These are phyloP conservation scores for Solanum bulbocastanum DNA, from an alignment of 257 asterid genomes.

Conservation along the genomic window DNA sequence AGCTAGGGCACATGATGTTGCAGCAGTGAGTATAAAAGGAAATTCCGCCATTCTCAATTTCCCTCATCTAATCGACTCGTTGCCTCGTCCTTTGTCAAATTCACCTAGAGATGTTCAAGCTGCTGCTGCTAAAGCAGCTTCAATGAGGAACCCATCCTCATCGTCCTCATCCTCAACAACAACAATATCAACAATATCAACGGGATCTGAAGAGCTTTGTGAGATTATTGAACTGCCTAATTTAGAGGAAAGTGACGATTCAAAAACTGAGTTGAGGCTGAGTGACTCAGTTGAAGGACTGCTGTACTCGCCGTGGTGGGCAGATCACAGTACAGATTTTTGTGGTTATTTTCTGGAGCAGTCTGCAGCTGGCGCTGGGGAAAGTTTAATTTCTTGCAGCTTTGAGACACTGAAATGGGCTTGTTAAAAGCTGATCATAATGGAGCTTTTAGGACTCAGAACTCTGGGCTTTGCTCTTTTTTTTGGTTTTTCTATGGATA, in stretches of 20 bases:
- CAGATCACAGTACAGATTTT: not conserved
- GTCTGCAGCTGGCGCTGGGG: not conserved
- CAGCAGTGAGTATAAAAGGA: not conserved
- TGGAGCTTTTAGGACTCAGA: not conserved
- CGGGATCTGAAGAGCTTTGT: not conserved
- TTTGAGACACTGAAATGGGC: not conserved
- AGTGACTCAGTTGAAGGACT: not conserved
- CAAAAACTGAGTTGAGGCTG: not conserved
- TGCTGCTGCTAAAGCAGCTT: not conserved
- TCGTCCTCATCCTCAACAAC: not conserved
- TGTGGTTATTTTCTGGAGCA: not conserved
- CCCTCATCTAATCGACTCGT: not conserved
- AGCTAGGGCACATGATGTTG: not conserved
- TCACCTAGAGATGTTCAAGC: not conserved
- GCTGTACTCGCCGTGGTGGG: not conserved
- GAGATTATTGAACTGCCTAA: not conserved
- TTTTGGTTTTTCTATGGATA: not conserved
- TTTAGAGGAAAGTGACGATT: not conserved
- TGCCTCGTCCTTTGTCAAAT: not conserved
- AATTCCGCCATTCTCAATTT: not conserved
- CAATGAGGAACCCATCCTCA: not conserved
- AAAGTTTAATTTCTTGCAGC: not conserved
- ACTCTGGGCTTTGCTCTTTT: not conserved
- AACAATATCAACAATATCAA: not conserved
- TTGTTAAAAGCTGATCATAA: not conserved